Percentiles rank a stretch among this genome's conserved stretches.
phyloP scores from a whole-genome alignment of 805 yeast genomes.

The Candida tammaniensis region DNA sequence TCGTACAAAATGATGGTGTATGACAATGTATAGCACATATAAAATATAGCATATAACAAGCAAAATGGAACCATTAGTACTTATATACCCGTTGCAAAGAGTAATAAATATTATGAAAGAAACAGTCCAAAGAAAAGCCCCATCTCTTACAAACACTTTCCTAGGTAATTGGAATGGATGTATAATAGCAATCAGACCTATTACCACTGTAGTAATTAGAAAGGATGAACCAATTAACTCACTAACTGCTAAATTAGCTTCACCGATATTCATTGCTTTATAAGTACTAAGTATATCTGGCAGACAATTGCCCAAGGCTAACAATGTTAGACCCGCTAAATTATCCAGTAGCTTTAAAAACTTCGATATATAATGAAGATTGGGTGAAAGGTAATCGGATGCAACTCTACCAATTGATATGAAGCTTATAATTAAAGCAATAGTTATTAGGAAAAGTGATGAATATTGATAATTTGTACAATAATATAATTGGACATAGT shows the following conservation, averaged over 20 bases:
- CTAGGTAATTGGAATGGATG: constrained; percentile 60
- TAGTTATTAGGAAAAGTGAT: constrained; percentile 2
- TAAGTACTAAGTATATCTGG: constrained; percentile 87
- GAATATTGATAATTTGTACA: constrained; percentile 24
- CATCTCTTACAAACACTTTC: constrained; percentile 57
- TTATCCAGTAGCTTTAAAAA: constrained; percentile 66
- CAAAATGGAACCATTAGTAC: constrained; percentile 51
- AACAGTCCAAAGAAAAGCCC: constrained; percentile 52
- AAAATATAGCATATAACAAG: constrained; percentile 55
- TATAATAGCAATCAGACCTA: constrained; percentile 73
- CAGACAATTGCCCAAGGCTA: constrained; percentile 90
- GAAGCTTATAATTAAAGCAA: constrained; percentile 34
- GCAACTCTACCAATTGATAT: constrained; percentile 74
- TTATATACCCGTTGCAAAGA: constrained; percentile 53
- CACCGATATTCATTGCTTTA: constrained; percentile 71
- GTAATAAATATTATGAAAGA: constrained; percentile 49
- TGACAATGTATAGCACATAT: constrained; percentile 54
- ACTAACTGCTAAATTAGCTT: constrained; percentile 78
- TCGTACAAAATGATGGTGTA: constrained; percentile 20
- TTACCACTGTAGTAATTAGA: constrained; percentile 74
- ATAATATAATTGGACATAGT: constrained; percentile 37
- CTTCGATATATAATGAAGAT: constrained; percentile 62
- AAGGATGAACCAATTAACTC: constrained; percentile 90
- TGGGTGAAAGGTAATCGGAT: constrained; percentile 79
- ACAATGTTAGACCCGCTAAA: constrained; percentile 78